These are phyloP conservation scores for Penicillium subrubescens DNA, from an alignment of 495 filamentous ascomycete species.

Conservation along the genomic window DNA sequence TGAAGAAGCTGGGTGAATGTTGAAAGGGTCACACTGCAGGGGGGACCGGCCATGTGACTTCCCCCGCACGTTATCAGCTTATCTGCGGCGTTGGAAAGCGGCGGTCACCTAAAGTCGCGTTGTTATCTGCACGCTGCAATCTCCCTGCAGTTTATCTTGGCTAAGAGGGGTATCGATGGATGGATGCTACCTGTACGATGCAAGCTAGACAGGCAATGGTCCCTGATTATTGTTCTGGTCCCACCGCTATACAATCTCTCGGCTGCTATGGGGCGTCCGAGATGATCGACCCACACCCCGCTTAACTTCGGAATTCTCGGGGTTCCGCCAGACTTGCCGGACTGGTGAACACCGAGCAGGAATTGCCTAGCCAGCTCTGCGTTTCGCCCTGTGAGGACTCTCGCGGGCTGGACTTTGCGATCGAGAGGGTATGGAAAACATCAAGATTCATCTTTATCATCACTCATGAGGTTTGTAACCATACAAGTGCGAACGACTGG, in stretches of 20 bases:
- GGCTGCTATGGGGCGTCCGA: not conserved
- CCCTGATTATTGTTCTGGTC: not conserved
- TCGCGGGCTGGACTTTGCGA: not conserved
- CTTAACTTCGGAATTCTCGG: slow-evolving; percentile 25
- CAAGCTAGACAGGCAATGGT: not conserved
- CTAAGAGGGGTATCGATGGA: not conserved
- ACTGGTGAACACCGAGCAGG: slow-evolving; percentile 20
- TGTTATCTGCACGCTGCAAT: slow-evolving; percentile 3
- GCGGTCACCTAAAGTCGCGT: slow-evolving; percentile 11
- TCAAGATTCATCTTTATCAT: not conserved
- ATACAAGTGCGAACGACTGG: not conserved
- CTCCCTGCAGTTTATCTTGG: slow-evolving; percentile 3
- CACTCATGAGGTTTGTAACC: not conserved
- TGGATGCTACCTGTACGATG: not conserved
- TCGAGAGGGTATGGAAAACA: not conserved
- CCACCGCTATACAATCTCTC: not conserved
- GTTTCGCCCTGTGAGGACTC: not conserved
- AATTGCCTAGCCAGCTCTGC: not conserved
- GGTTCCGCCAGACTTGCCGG: slow-evolving; percentile 10
- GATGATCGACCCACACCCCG: slow-evolving; percentile 10
- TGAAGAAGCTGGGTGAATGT: not conserved
- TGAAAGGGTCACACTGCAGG: not conserved
- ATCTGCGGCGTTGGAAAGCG: slow-evolving; percentile 20
- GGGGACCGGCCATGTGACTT: slow-evolving; percentile 21
- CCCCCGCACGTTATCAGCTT: slow-evolving; percentile 35